Conservation (phyloP, 805 yeast genomes). For the Myxozyma vanderwaltii region DNA sequence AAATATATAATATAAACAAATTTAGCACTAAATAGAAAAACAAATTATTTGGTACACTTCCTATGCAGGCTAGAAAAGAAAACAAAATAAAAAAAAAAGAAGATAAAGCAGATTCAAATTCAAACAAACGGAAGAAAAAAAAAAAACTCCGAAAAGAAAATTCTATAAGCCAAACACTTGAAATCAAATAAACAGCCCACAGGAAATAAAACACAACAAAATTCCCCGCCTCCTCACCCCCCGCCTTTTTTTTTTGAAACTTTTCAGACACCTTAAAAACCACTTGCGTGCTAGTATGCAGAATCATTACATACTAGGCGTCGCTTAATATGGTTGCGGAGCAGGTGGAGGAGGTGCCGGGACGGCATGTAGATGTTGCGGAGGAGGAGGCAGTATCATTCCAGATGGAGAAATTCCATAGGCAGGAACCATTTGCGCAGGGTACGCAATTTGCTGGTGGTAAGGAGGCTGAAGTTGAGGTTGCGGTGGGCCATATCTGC, state of each 20-base stretch:
- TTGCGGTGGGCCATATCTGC: conserved; percentile 1
- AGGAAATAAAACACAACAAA: no score
- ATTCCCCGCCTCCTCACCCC: no score
- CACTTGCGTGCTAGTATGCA: neutral
- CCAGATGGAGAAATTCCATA: no score
- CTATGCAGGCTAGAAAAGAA: neutral
- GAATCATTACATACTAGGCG: neutral
- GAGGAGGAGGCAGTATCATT: no score
- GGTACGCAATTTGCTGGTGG: conserved; percentile 1
- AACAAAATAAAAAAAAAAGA: neutral
- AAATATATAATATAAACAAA: neutral
- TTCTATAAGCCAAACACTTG: neutral
- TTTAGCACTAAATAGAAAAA: neutral
- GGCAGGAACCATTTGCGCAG: neutral
- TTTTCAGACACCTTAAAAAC: neutral
- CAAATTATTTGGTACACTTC: neutral
- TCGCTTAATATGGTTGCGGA: no score
- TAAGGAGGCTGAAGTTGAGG: no score
- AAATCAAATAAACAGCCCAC: neutral
- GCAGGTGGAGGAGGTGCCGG: no score
- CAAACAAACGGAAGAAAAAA: neutral
- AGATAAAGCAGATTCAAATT: neutral
- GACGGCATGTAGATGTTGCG: no score
- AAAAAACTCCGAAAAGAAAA: neutral
- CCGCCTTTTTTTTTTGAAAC: no score